Conservation (phyloP, 2,329 filamentous ascomycete genomes). For the Beauveria australis region DNA sequence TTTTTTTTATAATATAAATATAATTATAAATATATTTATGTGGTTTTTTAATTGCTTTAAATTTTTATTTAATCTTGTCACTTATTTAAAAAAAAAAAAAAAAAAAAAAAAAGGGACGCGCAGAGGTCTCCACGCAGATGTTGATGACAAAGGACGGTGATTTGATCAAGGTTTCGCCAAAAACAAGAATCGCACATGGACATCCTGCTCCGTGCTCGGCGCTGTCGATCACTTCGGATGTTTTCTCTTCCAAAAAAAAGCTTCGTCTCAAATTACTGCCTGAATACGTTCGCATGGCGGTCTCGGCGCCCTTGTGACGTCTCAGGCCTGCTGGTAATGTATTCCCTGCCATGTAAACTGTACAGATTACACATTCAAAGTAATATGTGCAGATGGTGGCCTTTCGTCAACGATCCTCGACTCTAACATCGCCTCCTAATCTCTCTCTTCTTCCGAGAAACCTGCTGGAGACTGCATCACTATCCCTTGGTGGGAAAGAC, state of each 20-base stretch:
- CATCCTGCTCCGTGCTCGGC: neutral
- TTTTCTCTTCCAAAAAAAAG: neutral
- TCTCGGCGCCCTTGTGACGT: neutral
- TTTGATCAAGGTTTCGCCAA: too few species aligned
- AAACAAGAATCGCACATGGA: neutral
- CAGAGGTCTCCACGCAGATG: too few species aligned
- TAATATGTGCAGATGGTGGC: too few species aligned
- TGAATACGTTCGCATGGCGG: neutral
- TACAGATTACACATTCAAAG: neutral
- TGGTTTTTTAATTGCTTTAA: too few species aligned
- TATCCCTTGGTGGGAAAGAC: neutral
- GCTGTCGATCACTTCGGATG: neutral
- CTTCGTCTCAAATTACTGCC: neutral
- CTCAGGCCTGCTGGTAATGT: neutral
- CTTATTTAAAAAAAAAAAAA: too few species aligned
- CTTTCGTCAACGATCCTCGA: too few species aligned
- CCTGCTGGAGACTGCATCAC: neutral
- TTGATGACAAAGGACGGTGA: too few species aligned
- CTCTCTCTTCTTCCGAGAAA: neutral
- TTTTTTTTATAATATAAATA: too few species aligned
- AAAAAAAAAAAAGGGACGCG: too few species aligned
- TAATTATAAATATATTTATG: too few species aligned
- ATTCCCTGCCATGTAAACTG: neutral
- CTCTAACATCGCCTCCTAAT: neutral
- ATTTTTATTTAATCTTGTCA: too few species aligned